Evolutionary conservation across 2,329 filamentous ascomycete genomes (phyloP), one percentile per base, ranked within the genome.

Genomic region (Colletotrichum navitas): DNA sequence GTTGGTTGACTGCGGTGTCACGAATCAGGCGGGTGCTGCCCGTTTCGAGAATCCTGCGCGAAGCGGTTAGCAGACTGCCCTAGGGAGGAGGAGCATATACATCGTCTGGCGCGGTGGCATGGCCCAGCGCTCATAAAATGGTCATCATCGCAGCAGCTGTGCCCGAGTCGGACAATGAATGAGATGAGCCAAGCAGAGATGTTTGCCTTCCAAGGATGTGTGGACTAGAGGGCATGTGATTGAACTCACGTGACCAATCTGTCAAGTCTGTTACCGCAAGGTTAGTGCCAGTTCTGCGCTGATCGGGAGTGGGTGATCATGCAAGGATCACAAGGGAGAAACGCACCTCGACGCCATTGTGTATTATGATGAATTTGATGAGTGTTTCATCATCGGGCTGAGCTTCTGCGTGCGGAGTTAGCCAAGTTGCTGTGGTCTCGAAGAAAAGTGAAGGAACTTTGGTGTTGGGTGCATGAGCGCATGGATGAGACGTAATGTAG

Each of bases 1-100:
- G 88, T 83, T 99, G 96, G 79, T 97, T 94, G 73, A 97, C 96
- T 74, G 96, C 97, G 74, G 96, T 99, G 79, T 98, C 97, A 76
- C 97, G 92, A 80, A 99, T 98, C 76, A 99, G 87, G 80, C 93
- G 92, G 72, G 96, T 99, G 84, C 95, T 98, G 77, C 96, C 96
- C 69, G 96, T 98, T 87, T 99, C 96, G 77, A 99, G 91, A 80
- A 99, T 90, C 75, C 95, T 97, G 81, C 63, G 68, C 64, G 49
- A 63, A n/a, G 12, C 45, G 47, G 54, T 77, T 14, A 75, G 74
- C 60, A 58, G 49, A 36, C 18, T n/a, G 10, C 36, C 49, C 21
- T 29, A 26, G 29, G 34, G 5, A 32, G 16, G 10, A 45, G 12
- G 21, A 24, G 34, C 6, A n/a, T 12, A 10, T 6, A 49, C 24